These are phyloP conservation scores for Pseudogymnoascus sp. DNA, from an alignment of 2,329 filamentous ascomycete species.

Conservation along the genomic window DNA sequence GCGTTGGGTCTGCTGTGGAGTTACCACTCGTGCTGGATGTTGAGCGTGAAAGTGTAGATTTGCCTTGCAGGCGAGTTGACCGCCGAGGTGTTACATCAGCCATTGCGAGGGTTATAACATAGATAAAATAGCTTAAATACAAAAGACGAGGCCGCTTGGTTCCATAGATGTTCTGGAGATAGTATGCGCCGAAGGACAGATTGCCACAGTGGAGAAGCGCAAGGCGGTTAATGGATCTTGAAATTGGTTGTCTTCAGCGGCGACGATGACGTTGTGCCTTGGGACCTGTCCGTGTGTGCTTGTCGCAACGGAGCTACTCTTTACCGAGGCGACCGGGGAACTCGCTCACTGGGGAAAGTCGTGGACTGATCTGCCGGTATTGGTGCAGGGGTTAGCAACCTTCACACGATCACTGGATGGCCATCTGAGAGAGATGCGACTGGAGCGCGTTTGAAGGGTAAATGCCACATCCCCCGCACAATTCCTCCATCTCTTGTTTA, in stretches of 20 bases:
- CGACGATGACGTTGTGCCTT: slow-evolving; percentile 17
- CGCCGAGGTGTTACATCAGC: slow-evolving; percentile 22
- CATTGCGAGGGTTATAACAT: slow-evolving; percentile 21
- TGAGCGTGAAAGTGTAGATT: slow-evolving; percentile 9
- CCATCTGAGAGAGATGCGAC: slow-evolving; percentile 5
- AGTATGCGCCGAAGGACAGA: slow-evolving; percentile 16
- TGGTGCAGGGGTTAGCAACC: background rate
- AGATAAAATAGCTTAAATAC: slow-evolving; percentile 4
- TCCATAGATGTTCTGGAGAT: slow-evolving; percentile 13
- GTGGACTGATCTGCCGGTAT: background rate
- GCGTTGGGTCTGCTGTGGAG: slow-evolving; percentile 8
- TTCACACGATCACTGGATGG: background rate
- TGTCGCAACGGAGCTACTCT: background rate
- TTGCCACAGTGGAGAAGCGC: slow-evolving; percentile 8
- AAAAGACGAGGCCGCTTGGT: background rate
- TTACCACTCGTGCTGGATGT: background rate
- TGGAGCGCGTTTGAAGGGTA: slow-evolving; percentile 7
- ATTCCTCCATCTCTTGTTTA: background rate
- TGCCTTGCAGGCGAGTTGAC: slow-evolving; percentile 22
- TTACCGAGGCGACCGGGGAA: background rate
- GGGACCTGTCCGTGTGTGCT: background rate
- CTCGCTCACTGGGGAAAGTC: background rate
- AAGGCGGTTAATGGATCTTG: background rate
- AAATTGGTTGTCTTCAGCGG: background rate
- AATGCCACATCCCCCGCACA: background rate